These are phyloP conservation scores for Monosporascus sp. DNA, from an alignment of 2,329 filamentous ascomycete genomes.

Conservation along the genomic window DNA sequence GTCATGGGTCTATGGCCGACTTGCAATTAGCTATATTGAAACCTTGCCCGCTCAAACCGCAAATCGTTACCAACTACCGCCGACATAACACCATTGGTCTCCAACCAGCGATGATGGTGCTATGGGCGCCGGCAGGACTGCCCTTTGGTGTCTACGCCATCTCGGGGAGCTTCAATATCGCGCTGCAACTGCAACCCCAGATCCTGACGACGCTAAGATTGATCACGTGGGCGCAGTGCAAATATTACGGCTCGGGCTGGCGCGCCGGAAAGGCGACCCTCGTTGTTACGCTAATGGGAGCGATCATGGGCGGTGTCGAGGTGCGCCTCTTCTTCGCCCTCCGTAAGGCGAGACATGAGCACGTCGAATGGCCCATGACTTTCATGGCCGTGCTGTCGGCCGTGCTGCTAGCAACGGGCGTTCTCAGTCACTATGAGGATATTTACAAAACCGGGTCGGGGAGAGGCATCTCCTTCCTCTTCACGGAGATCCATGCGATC, in stretches of 20 bases:
- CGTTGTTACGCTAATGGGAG: slow-evolving; percentile 35
- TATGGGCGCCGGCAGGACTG: slow-evolving; percentile 14
- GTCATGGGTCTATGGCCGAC: too few relatives aligned
- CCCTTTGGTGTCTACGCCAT: slow-evolving; percentile 34
- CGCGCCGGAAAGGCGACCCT: background rate
- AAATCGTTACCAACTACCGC: background rate
- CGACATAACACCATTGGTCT: background rate
- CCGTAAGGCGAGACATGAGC: slow-evolving; percentile 35
- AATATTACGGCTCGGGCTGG: slow-evolving; percentile 28
- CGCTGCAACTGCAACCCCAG: slow-evolving; percentile 38
- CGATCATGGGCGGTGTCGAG: slow-evolving; percentile 55
- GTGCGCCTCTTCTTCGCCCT: slow-evolving; percentile 54
- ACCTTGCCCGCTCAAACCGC: background rate
- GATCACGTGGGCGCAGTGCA: slow-evolving; percentile 38
- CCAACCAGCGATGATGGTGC: background rate
- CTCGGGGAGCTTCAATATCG: slow-evolving; percentile 34
- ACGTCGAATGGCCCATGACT: slow-evolving; percentile 55
- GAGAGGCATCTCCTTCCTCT: slow-evolving; percentile 66
- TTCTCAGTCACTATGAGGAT: slow-evolving; percentile 64
- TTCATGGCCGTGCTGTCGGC: slow-evolving; percentile 64
- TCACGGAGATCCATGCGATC: slow-evolving; percentile 63
- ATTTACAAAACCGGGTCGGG: slow-evolving; percentile 63
- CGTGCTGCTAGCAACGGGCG: slow-evolving; percentile 57
- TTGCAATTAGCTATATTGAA: too few relatives aligned
- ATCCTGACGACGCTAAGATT: slow-evolving; percentile 38